Evolutionary conservation across 805 yeast species (phyloP), one percentile per base, ranked within the genome.

Genomic region (Kuraishia floccosa): DNA sequence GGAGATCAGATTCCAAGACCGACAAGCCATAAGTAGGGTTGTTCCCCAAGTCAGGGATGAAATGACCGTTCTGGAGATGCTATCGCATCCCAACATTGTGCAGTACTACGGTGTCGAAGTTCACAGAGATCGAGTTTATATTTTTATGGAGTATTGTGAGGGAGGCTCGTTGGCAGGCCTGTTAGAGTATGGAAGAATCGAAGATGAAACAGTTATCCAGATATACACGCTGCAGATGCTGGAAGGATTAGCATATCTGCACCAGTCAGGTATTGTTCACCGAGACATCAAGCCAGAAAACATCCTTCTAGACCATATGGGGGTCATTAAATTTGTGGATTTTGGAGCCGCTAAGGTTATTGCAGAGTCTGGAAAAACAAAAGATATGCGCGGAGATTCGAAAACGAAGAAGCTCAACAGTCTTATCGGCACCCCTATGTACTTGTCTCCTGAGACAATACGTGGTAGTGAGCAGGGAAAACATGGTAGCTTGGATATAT

Each of bases 41-140:
- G 85, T 86, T 32, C 91, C 93, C 24, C 73, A 85, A 2, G 85
- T 91, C 40, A 85, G 84, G 50, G 96, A 87, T 42, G 98, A 91
- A 50, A 89, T 91, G 96, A 80, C 93, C 0, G 96, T 89, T 2
- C 58, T 91, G 43, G 97, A 91, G 56, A 83, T 86, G 80, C 62
- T 91, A 37, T 81, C 86, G 38, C 98, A 91, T 56, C 97, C 97
- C 7, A 91, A 91, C 48, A 81, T 91, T 42, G 97, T 91, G 5
- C 96, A 87, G 50, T 91, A 89, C 50, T 87, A 75, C 47, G 98
- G 98, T 31, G 96, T 91, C 23, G 97, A 91, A 52, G 96, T 91
- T 5, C 97, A 91, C 54, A 69, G 96, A 32, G 97, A 91, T 52
- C 74, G 83, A 39, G 96, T 91, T 12, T 87, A 85, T 51, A 78